A percentile compares a stretch with the other conserved stretches of the same genome.
These are phyloP conservation scores for Aspergillus flavus DNA, from an alignment of 2,329 filamentous ascomycete genomes.

Conservation along the genomic window DNA sequence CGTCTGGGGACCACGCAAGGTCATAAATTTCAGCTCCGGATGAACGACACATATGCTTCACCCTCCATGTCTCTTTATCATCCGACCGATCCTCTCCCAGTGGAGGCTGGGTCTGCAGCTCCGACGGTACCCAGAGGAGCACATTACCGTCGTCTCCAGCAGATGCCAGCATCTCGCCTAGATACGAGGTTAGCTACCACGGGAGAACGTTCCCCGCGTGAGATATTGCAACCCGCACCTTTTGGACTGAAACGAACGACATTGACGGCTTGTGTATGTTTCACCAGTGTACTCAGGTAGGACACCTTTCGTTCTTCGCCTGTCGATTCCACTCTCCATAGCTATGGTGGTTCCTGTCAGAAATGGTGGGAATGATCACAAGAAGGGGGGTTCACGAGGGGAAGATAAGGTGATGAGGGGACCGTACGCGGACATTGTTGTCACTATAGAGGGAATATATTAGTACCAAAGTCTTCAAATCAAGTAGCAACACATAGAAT, in stretches of 20 bases:
- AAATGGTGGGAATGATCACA: conserved; percentile 19
- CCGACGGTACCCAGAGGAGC: conserved; percentile 90
- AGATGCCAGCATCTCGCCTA: conserved; percentile 90
- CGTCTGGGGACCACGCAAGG: conserved; percentile 97
- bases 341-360: conserved; percentile 54
- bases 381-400: conserved; percentile 14
- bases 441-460: conserved; percentile 53
- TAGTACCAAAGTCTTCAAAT: conserved; percentile 15
- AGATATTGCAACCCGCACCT: conserved; percentile 55
- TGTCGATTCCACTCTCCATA: conserved; percentile 87
- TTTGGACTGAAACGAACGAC: conserved; percentile 94
- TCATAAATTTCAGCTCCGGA: conserved; percentile 97
- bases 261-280: conserved; percentile 97
- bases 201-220: background rate
- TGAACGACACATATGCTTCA: conserved; percentile 96
- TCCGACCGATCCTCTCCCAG: conserved; percentile 86
- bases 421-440: conserved; percentile 85
- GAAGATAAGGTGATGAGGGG: conserved; percentile 23
- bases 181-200: conserved; percentile 26
- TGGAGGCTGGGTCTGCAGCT: conserved; percentile 64
- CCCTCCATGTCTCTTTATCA: conserved; percentile 95
- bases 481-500: background rate
- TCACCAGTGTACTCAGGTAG: conserved; percentile 86
- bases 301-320: conserved; percentile 87
- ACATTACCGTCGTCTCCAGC: conserved; percentile 98